Percentiles rank a stretch among this genome's conserved stretches.
phyloP scores from a whole-genome alignment of 1,284 basidiomycete genomes.

The Xanthoconium separans region DNA sequence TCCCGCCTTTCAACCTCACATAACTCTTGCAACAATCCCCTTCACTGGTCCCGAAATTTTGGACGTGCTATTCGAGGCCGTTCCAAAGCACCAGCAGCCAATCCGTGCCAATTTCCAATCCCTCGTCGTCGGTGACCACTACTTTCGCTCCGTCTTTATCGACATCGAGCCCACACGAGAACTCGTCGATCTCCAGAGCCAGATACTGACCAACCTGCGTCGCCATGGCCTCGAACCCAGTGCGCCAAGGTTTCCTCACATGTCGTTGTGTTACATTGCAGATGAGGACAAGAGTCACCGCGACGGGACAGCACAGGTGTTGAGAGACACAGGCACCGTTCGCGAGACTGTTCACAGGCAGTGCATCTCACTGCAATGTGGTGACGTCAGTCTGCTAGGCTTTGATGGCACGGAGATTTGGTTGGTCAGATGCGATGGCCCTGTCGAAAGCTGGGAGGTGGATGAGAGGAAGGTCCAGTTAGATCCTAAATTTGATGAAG shows the following conservation, averaged over 20 bases:
- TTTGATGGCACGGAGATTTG: conserved; percentile 59
- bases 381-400: conserved; percentile 39
- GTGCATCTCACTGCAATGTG: conserved; percentile 33
- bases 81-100: conserved; percentile 37
- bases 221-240: conserved; percentile 35
- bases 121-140: conserved; percentile 56
- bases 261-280: conserved; percentile 69
- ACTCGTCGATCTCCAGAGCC: conserved; percentile 48
- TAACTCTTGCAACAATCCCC: conserved; percentile 62
- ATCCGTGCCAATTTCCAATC: conserved; percentile 44
- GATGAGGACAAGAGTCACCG: conserved; percentile 52
- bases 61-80: conserved; percentile 38
- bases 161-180: conserved; percentile 43
- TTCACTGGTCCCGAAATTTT: conserved; percentile 10
- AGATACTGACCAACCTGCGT: conserved; percentile 43
- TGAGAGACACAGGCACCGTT: conserved; percentile 39
- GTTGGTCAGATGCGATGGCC: conserved; percentile 61
- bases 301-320: conserved; percentile 29
- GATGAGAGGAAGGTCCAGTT: conserved; percentile 41
- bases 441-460: conserved; percentile 58
- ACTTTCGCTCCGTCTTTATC: conserved; percentile 70
- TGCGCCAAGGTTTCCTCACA: conserved; percentile 61
- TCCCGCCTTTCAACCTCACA: conserved; percentile 62
- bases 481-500: background rate
- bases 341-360: conserved; percentile 23